Evolutionary conservation across 139 green algal species (phyloP), one percentile per base, ranked within the genome.

Genomic region (Chlamydomonas asymmetrica): DNA sequence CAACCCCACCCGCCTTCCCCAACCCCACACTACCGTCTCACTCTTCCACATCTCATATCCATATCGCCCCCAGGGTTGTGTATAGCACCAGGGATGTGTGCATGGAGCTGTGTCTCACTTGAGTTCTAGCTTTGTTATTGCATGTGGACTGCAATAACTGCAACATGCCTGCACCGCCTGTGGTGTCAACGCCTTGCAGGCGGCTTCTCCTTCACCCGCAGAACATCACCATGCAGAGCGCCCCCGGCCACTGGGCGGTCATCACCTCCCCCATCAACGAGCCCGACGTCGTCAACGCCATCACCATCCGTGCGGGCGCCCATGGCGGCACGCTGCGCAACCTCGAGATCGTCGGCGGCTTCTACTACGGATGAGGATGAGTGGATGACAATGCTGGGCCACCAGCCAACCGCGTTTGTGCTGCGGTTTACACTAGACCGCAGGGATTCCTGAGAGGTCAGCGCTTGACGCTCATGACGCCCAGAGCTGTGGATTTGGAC

Each of bases 291-390:
- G 60, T 77, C 43, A 77, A 77, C 59, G 41, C 50, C 41, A 41
- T 77, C 71, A 67, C 60, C 2, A 50, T 77, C 41, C 63, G 64
- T 37, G 59, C 71, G 0, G 71, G 60, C 2, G 71, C 71, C 8
- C 13, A 77, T 31, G 54, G 65, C 41, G 71, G 71, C 60, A 18
- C 37, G 37, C 10, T 77, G 5, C 43, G 27, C 22, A 56, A 78
- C 20, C 62, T 78, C 10, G 71, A 78, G 61, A 64, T 78, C 43
- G 34, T 23, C 38, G 71, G 71, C 32, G 73, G 61, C 37, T 54
- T 54, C 62, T 72, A 66, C 62, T 79, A 79, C 61, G 70, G 10
- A n/a, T n/a, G n/a, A n/a, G n/a, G n/a, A n/a, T n/a, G n/a, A n/a
- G n/a, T n/a, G n/a, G n/a, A n/a, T n/a, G n/a, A n/a, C n/a, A n/a